These are phyloP conservation scores for Austropuccinia psidii DNA, from an alignment of 1,284 basidiomycete species.

Conservation along the genomic window DNA sequence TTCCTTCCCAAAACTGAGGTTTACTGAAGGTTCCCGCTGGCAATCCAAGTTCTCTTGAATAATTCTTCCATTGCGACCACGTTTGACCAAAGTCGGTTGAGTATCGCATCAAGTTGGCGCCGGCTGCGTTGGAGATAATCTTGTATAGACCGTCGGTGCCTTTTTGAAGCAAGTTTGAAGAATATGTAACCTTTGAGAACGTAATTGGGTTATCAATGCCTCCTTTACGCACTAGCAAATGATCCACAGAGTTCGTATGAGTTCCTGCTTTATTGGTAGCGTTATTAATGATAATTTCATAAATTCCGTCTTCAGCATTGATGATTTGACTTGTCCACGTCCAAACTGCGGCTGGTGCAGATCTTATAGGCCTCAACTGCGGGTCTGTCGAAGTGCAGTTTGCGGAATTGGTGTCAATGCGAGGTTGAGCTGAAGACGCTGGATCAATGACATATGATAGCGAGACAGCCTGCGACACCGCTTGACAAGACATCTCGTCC, in stretches of 20 bases:
- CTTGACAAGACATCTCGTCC: conserved; percentile 62
- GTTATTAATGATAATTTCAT: conserved; percentile 62
- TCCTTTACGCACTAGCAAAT: conserved; percentile 71
- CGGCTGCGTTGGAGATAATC: conserved; percentile 69
- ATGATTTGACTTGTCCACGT: conserved; percentile 64
- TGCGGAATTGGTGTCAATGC: conserved; percentile 60
- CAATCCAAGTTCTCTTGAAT: conserved; percentile 65
- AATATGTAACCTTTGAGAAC: conserved; percentile 70
- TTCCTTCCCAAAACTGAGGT: conserved; percentile 64
- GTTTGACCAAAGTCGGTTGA: conserved; percentile 74
- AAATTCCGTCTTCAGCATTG: conserved; percentile 68
- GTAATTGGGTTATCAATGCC: conserved; percentile 65
- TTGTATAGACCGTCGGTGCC: conserved; percentile 57
- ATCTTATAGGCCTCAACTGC: conserved; percentile 48
- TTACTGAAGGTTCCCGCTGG: conserved; percentile 55
- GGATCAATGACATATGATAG: conserved; percentile 50
- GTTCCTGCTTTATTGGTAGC: conserved; percentile 52
- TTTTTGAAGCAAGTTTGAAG: conserved; percentile 56
- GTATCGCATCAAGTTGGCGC: conserved; percentile 79
- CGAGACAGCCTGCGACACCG: conserved; percentile 58
- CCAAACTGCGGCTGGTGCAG: conserved; percentile 52
- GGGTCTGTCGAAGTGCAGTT: conserved; percentile 56
- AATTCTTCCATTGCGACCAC: conserved; percentile 69
- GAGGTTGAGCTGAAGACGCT: conserved; percentile 6
- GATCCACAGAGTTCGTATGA: conserved; percentile 59